Conservation (phyloP, 768 basidiomycete species). For the Mycena galericulata region DNA sequence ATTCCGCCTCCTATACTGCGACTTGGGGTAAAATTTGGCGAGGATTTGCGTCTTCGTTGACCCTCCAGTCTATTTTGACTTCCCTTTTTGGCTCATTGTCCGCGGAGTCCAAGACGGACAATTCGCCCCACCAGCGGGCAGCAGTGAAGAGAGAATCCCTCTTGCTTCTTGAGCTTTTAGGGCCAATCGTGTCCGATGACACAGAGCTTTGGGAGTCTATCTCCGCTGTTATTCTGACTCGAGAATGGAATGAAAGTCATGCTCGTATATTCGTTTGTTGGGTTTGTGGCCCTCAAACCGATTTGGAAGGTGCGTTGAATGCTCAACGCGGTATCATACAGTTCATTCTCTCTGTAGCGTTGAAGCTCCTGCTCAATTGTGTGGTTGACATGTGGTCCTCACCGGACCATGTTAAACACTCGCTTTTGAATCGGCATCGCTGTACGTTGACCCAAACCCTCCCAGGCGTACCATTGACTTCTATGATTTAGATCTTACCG, state of each 20-base stretch:
- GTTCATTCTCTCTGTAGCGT: slow-evolving; percentile 47
- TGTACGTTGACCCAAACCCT: slow-evolving; percentile 62
- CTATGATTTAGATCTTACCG: slow-evolving; percentile 71
- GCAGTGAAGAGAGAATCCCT: slow-evolving; percentile 65
- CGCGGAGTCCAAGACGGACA: slow-evolving; percentile 46
- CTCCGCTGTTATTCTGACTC: slow-evolving; percentile 62
- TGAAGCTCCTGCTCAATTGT: slow-evolving; percentile 60
- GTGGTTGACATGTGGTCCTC: slow-evolving; percentile 79
- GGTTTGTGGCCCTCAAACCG: slow-evolving; percentile 61
- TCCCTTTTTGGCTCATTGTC: slow-evolving; percentile 69
- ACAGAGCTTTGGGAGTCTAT: slow-evolving; percentile 65
- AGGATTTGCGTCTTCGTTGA: slow-evolving; percentile 61
- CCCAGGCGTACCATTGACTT: slow-evolving; percentile 9
- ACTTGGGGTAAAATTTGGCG: slow-evolving; percentile 63
- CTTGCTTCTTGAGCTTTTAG: slow-evolving; percentile 67
- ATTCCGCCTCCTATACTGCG: slow-evolving; percentile 53
- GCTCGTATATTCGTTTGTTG: slow-evolving; percentile 79
- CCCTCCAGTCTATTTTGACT: slow-evolving; percentile 67
- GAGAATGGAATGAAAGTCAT: slow-evolving; percentile 69
- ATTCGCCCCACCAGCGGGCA: slow-evolving; percentile 49
- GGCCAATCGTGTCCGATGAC: slow-evolving; percentile 55
- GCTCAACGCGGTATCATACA: not conserved
- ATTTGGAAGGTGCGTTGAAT: slow-evolving; percentile 46
- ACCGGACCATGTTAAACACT: slow-evolving; percentile 83
- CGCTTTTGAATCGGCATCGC: slow-evolving; percentile 77